These are phyloP conservation scores for Torulaspora delbrueckii DNA, from an alignment of 805 yeast genomes.

Conservation along the genomic window DNA sequence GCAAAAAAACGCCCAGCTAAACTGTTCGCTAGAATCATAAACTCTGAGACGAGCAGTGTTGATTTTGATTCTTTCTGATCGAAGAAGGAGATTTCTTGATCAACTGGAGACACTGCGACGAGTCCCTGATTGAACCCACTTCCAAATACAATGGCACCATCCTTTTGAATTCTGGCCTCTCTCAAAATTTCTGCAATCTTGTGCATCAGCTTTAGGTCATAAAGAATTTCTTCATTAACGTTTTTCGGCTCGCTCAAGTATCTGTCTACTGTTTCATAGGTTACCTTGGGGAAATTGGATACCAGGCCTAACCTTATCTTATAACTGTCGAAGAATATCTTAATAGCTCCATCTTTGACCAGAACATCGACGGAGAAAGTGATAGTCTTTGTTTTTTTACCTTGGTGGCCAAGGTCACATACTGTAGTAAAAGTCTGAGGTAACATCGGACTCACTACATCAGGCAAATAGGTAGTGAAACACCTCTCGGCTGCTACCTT, in stretches of 20 bases:
- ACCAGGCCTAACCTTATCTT: constrained; percentile 41
- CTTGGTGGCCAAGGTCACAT: constrained; percentile 49
- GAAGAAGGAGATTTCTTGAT: constrained; percentile 20
- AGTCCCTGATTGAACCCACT: constrained; percentile 32
- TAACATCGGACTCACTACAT: constrained; percentile 60
- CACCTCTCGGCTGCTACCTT: constrained; percentile 57
- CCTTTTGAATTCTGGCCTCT: constrained; percentile 27
- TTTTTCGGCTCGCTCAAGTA: constrained; percentile 36
- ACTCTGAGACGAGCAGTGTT: constrained; percentile 65
- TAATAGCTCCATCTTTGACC: constrained; percentile 27
- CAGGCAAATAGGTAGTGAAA: constrained; percentile 70
- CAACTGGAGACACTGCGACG: constrained; percentile 16
- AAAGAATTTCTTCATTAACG: constrained; percentile 7
- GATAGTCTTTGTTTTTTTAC: constrained; percentile 43
- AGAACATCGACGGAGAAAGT: constrained; percentile 40
- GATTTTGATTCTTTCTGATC: constrained; percentile 42
- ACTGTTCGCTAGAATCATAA: constrained; percentile 78
- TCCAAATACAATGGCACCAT: constrained; percentile 43
- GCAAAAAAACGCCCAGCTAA: constrained; percentile 48
- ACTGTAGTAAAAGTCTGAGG: constrained; percentile 51
- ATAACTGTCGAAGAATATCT: constrained; percentile 25
- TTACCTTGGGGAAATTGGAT: constrained; percentile 45
- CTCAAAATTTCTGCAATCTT: constrained; percentile 21
- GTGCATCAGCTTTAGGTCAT: constrained; percentile 38
- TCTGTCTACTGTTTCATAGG: constrained; percentile 60